Evolutionary conservation across 805 yeast species (phyloP), one percentile per base, ranked within the genome.

Genomic region (Nakazawaea anatomiae): DNA sequence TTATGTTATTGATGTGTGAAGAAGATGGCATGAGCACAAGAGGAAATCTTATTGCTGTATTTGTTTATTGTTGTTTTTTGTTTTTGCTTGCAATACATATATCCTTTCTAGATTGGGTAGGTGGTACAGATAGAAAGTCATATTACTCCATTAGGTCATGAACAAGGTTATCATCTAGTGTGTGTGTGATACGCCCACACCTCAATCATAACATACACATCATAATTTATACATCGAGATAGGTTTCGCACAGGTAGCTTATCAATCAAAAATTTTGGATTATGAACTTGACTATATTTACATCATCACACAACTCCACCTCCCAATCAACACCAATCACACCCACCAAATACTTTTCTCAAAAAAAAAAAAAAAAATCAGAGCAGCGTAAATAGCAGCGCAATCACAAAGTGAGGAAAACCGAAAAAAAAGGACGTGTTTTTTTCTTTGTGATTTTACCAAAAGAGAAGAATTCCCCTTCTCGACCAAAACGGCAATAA

Each of bases 61-160:
- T 6, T 40, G 7, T 41, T 8, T 39, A 6, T 40, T 34, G 10
- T 34, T 47, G 10, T 34, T 47, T 34, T 35, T 7, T 18, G 18
- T 39, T 25, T 27, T 34, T 32, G 31, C 31, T 18, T 36, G 34
- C 42, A 35, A 30, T 38, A 35, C 32, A 35, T 44, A 29, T 18
- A 12, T 6, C 32, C 29, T 36, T 47, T 39, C 47, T 48, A 25
- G 27, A 48, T 43, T 48, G 38, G 47, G 47, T 43, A 48, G 42
- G 43, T 27, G n/a, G 36, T 29, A 34, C 39, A 39, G 11, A 9
- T 14, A 36, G 27, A 10, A 48, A 43, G 41, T 43, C 29, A 40
- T 43, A 39, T 44, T 44, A 44, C 43, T 32, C 18, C 14, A 49
- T 30, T 39, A 30, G 43, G 48, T 35, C 41, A 28, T 10, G 39